phyloP scores from a whole-genome alignment of 208 protist genomes.

The Acanthamoeba castellanii region DNA sequence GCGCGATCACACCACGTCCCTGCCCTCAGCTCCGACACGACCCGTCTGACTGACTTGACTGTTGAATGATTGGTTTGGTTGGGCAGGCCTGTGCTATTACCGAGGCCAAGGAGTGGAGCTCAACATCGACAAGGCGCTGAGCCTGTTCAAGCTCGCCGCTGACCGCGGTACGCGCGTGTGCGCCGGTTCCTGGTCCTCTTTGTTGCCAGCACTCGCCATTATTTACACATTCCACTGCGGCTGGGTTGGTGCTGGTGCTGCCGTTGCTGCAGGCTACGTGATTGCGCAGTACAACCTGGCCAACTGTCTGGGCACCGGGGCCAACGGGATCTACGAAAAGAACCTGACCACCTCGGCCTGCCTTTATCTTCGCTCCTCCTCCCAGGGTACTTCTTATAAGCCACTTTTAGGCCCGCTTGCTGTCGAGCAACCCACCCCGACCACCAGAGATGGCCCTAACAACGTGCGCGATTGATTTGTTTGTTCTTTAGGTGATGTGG shows the following conservation, averaged over 20 bases:
- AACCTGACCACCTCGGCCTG: neutral
- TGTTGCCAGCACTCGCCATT: neutral
- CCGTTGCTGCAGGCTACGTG: neutral
- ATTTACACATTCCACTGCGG: neutral
- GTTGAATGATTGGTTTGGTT: too few relatives aligned
- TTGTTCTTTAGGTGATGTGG: neutral
- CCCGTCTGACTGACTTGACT: too few relatives aligned
- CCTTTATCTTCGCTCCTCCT: neutral
- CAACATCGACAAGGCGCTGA: conserved; percentile 42
- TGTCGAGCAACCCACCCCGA: neutral
- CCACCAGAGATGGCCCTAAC: too few relatives aligned
- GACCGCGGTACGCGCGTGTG: neutral
- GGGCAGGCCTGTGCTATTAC: conserved; percentile 18
- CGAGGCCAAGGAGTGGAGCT: conserved; percentile 15
- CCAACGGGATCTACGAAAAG: neutral
- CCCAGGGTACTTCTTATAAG: neutral
- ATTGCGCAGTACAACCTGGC: conserved; percentile 51
- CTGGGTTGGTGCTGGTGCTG: too few relatives aligned
- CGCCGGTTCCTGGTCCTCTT: neutral
- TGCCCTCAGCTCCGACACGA: neutral
- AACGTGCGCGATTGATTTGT: neutral
- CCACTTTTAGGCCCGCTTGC: too few relatives aligned
- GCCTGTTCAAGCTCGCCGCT: conserved; percentile 9
- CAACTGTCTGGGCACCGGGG: conserved; percentile 7
- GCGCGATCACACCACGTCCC: neutral